Evolutionary conservation across 352 stramenopile species (phyloP).

Genomic region (Peronospora belbahrii): DNA sequence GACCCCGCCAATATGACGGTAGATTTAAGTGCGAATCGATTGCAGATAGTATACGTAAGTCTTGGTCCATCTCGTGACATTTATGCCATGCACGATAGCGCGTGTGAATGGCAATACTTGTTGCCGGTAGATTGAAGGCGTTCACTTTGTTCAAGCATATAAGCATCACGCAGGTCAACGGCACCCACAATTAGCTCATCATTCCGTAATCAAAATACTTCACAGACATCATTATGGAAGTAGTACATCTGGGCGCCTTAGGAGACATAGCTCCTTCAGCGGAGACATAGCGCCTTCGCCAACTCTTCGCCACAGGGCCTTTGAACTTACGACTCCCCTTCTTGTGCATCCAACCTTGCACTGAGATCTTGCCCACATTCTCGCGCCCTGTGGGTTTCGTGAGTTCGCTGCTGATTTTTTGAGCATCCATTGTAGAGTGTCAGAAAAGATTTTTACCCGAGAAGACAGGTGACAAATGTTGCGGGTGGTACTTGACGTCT

Average conservation of each 20-base stretch:
- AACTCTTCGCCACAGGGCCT: conserved; percentile 69
- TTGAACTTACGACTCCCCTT: conserved; percentile 77
- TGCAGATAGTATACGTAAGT: conserved; percentile 80
- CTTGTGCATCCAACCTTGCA: conserved; percentile 84
- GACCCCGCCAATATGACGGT: conserved; percentile 64
- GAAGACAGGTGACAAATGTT: too few species aligned
- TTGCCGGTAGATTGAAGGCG: conserved; percentile 57
- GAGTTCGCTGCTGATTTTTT: conserved; percentile 58
- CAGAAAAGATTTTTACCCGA: conserved; percentile 25
- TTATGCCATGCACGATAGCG: conserved; percentile 69
- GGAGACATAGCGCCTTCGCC: conserved; percentile 77
- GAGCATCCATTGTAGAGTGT: conserved; percentile 31
- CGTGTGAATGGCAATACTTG: conserved; percentile 70
- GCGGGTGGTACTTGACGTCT: conserved; percentile 21
- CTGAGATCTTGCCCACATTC: conserved; percentile 52
- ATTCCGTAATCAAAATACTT: conserved; percentile 80
- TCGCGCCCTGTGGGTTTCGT: conserved; percentile 45
- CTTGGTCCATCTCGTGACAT: conserved; percentile 70
- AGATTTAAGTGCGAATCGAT: conserved; percentile 69
- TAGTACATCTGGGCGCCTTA: conserved; percentile 85
- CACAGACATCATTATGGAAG: conserved; percentile 77
- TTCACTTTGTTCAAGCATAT: conserved; percentile 71
- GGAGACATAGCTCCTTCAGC: conserved; percentile 69
- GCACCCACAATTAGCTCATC: conserved; percentile 66
- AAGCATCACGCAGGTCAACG: conserved; percentile 66